A percentile compares a stretch with the other conserved stretches of the same genome.
phyloP scores from a whole-genome alignment of 2,329 filamentous ascomycete species.

The Fusarium acutatum region DNA sequence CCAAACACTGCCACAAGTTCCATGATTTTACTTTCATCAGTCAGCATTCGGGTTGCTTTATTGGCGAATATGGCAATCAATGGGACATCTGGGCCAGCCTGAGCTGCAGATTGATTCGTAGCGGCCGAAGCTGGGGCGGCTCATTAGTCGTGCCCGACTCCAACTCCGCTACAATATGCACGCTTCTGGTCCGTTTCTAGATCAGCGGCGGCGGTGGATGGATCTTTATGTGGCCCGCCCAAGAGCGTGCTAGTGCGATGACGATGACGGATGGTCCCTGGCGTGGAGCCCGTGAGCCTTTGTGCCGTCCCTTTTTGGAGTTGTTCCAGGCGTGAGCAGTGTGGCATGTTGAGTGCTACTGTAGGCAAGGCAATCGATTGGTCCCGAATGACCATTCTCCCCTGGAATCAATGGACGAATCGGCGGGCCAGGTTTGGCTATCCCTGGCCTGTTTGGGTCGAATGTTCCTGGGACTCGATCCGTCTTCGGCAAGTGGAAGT shows the following conservation, averaged over 20 bases:
- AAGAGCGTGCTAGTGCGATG: conserved; percentile 23
- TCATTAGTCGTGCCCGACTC: conserved; percentile 40
- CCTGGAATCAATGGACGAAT: conserved; percentile 31
- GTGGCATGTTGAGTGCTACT: conserved; percentile 18
- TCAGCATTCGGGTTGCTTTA: conserved; percentile 5
- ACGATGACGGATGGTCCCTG: conserved; percentile 32
- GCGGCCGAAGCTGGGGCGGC: conserved; percentile 40
- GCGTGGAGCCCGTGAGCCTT: conserved; percentile 14
- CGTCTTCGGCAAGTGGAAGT: conserved; percentile 25
- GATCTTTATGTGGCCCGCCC: conserved; percentile 28
- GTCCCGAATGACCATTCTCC: conserved; percentile 26
- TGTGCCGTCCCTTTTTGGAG: conserved; percentile 16
- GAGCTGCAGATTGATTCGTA: conserved; percentile 37
- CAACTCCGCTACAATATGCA: conserved; percentile 36
- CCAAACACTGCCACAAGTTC: conserved; percentile 25
- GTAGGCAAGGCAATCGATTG: conserved; percentile 1
- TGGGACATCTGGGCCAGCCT: conserved; percentile 23
- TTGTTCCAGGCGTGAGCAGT: conserved; percentile 5
- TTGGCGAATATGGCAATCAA: conserved; percentile 3
- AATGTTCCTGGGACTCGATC: conserved; percentile 34
- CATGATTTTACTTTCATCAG: conserved; percentile 15
- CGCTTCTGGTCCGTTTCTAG: conserved; percentile 45
- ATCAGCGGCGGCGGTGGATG: conserved; percentile 42
- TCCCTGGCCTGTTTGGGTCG: conserved; percentile 35
- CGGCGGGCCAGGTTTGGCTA: conserved; percentile 25